Conservation (phyloP, 257 asterid species). For the Verbascum thapsus region DNA sequence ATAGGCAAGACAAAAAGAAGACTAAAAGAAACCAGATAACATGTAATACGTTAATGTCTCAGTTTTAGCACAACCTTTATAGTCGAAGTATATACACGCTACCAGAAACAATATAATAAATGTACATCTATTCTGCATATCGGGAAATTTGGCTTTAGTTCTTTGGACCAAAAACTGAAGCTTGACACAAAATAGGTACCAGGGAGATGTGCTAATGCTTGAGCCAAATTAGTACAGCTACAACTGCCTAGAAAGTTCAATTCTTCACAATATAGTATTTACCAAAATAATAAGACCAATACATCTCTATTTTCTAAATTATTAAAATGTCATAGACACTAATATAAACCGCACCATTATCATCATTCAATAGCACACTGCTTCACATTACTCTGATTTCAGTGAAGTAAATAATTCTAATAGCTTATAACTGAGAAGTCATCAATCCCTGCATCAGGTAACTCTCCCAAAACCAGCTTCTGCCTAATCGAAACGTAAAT, state of each 20-base stretch:
- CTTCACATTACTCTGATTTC: background rate
- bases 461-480: no score
- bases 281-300: background rate
- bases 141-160: no score
- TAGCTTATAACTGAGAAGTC: background rate
- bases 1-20: conserved; percentile 10
- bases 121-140: no score
- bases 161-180: no score
- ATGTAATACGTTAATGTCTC: background rate
- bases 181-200: no score
- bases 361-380: background rate
- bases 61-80: background rate
- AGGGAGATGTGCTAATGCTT: background rate
- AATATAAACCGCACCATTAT: background rate
- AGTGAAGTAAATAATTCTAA: background rate
- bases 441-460: conserved; percentile 1
- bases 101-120: background rate
- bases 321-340: background rate
- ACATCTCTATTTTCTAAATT: background rate
- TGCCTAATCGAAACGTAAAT: no score
- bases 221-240: background rate
- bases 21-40: conserved; percentile 10
- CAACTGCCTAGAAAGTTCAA: background rate
- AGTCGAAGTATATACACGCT: background rate
- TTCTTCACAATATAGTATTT: background rate